These are phyloP conservation scores for Ceratocystis huliohia DNA, from an alignment of 2,329 filamentous ascomycete species.

Conservation along the genomic window DNA sequence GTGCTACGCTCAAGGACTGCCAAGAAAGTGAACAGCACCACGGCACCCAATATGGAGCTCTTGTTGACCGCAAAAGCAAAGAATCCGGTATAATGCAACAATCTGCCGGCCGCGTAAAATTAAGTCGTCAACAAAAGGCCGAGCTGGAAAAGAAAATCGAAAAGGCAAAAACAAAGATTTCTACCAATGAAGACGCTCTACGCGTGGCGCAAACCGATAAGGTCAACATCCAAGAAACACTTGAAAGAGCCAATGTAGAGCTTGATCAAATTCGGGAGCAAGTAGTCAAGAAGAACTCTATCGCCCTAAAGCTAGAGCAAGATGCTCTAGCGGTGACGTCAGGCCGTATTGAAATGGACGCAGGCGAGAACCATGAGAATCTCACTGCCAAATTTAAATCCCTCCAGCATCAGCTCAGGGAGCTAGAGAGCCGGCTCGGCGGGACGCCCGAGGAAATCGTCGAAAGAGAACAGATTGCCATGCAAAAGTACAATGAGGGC, in stretches of 20 bases:
- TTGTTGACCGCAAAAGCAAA: conserved; percentile 37
- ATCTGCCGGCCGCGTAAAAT: not conserved
- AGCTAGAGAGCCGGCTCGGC: conserved; percentile 45
- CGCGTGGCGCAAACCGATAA: conserved; percentile 21
- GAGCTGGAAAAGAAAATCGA: conserved; percentile 4
- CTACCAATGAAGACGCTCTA: conserved; percentile 29
- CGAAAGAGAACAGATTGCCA: conserved; percentile 33
- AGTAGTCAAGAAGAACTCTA: conserved; percentile 27
- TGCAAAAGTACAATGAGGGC: conserved; percentile 31
- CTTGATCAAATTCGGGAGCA: conserved; percentile 32
- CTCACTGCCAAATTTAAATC: conserved; percentile 43
- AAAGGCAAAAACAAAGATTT: conserved; percentile 10
- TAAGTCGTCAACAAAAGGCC: not conserved
- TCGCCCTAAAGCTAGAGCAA: conserved; percentile 41
- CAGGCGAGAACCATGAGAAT: conserved; percentile 48
- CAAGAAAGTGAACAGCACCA: conserved; percentile 35
- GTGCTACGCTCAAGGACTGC: conserved; percentile 42
- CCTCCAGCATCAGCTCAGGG: conserved; percentile 45
- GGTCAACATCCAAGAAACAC: conserved; percentile 7
- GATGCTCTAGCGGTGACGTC: conserved; percentile 45
- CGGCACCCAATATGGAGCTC: conserved; percentile 43
- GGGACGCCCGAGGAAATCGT: conserved; percentile 53
- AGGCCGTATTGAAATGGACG: conserved; percentile 22
- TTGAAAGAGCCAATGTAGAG: conserved; percentile 31
- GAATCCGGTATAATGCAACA: conserved; percentile 24